These are phyloP conservation scores for Xylariaceae sp. DNA, from an alignment of 2,329 filamentous ascomycete species.

Conservation along the genomic window DNA sequence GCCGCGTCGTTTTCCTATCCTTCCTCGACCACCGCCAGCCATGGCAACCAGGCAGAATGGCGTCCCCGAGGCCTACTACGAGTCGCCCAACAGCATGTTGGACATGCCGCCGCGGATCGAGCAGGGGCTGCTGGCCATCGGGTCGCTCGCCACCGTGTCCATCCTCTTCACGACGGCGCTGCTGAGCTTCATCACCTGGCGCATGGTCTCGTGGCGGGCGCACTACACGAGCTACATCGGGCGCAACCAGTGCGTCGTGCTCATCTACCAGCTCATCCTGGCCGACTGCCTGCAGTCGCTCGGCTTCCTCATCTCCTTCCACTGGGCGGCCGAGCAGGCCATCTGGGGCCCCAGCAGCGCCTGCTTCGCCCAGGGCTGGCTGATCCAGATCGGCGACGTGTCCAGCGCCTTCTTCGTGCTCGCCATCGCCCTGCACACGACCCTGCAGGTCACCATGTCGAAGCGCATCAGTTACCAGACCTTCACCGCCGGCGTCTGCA, in stretches of 20 bases:
- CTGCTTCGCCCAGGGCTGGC: constrained; percentile 47
- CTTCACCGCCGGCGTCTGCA: constrained; percentile 31
- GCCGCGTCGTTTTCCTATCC: too few relatives aligned
- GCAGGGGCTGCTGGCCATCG: constrained; percentile 35
- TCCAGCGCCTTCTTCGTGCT: constrained; percentile 47
- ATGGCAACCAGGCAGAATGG: constrained; percentile 16
- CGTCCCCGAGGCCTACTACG: constrained; percentile 11
- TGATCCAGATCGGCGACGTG: constrained; percentile 47
- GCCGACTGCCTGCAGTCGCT: constrained; percentile 43
- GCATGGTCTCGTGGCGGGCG: constrained; percentile 32
- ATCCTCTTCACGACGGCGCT: constrained; percentile 35
- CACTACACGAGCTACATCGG: constrained; percentile 23
- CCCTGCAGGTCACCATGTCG: constrained; percentile 39
- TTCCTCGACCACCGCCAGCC: too few relatives aligned
- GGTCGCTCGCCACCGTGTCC: constrained; percentile 37
- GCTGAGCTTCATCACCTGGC: constrained; percentile 36
- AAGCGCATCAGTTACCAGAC: constrained; percentile 29
- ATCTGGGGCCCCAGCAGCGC: constrained; percentile 36
- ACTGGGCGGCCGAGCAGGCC: constrained; percentile 38
- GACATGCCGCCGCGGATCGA: constrained; percentile 10
- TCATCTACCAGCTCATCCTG: constrained; percentile 47
- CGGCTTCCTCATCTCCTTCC: constrained; percentile 41
- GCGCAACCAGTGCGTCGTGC: constrained; percentile 43
- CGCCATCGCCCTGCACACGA: constrained; percentile 46
- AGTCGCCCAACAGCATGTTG: constrained; percentile 14